Percentiles rank a stretch among this genome's conserved stretches.
phyloP scores from a whole-genome alignment of 2,329 filamentous ascomycete genomes.

The Emydomyces testavorans region DNA sequence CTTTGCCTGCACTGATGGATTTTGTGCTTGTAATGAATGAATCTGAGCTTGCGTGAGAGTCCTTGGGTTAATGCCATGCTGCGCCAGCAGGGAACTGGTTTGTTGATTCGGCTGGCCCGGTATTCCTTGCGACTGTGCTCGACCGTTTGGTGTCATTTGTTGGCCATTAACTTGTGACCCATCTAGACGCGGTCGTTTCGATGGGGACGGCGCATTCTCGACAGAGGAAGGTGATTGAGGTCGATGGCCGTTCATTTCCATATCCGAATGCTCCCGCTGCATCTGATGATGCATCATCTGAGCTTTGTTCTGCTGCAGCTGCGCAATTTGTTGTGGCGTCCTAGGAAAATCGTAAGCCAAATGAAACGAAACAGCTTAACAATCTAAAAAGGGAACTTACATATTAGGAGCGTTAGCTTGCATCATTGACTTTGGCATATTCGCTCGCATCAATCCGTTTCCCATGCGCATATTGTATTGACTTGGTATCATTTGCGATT shows the following conservation, averaged over 20 bases:
- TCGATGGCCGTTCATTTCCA: conserved; percentile 72
- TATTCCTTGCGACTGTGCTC: conserved; percentile 57
- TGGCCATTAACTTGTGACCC: conserved; percentile 61
- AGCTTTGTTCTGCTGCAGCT: conserved; percentile 42
- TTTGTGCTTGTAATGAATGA: conserved; percentile 48
- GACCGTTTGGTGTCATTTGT: conserved; percentile 66
- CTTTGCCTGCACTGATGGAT: conserved; percentile 59
- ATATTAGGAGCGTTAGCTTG: conserved; percentile 51
- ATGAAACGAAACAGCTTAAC: conserved; percentile 2
- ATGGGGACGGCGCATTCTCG: conserved; percentile 84
- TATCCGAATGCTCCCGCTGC: conserved; percentile 75
- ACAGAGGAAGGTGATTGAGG: conserved; percentile 70
- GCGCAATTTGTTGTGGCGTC: conserved; percentile 55
- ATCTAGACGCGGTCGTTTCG: conserved; percentile 76
- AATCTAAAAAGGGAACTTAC: conserved; percentile 23
- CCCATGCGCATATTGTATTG: conserved; percentile 53
- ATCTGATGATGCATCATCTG: conserved; percentile 65
- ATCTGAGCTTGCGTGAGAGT: conserved; percentile 67
- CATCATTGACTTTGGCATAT: conserved; percentile 61
- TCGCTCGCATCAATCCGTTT: conserved; percentile 29
- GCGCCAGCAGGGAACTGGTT: conserved; percentile 34
- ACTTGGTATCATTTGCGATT: conserved; percentile 50
- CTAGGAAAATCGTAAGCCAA: conserved; percentile 28
- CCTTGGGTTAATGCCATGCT: conserved; percentile 63
- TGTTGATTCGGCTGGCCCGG: conserved; percentile 53